Evolutionary conservation across 768 basidiomycete genomes (phyloP).

Genomic region (Peribolospora kevripleyi): DNA sequence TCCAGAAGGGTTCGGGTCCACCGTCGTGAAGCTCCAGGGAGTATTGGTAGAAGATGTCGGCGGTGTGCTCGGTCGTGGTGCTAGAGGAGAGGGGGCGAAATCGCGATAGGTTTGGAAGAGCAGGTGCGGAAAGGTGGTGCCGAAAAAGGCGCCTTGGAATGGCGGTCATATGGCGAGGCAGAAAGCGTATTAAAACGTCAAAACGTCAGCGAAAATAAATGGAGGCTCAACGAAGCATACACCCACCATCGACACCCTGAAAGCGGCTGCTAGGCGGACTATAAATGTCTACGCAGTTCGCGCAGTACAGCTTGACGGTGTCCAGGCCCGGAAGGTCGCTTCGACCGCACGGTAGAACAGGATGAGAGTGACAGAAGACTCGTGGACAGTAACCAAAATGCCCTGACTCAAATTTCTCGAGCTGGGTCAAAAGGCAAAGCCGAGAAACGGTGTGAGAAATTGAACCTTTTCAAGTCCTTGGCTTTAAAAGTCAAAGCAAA

Average conservation of each 20-base stretch:
- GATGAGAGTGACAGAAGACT: conserved; percentile 69
- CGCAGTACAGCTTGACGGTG: conserved; percentile 93
- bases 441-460: neutral
- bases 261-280: conserved; percentile 84
- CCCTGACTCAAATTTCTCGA: conserved; percentile 80
- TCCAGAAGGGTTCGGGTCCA: conserved; percentile 39
- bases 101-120: conserved; percentile 76
- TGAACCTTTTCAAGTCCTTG: neutral
- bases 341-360: conserved; percentile 82
- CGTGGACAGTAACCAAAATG: conserved; percentile 86
- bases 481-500: neutral
- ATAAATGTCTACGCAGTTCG: conserved; percentile 94
- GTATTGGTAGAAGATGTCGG: conserved; percentile 19
- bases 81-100: conserved; percentile 1
- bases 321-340: conserved; percentile 89
- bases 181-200: neutral
- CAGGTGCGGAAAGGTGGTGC: conserved; percentile 91
- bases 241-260: conserved; percentile 78
- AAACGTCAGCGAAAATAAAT: neutral
- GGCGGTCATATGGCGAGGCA: neutral
- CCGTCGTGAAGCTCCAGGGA: conserved; percentile 28
- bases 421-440: conserved; percentile 25
- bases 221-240: neutral
- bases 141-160: conserved; percentile 76
- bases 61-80: conserved; percentile 6